Evolutionary conservation across 352 stramenopile genomes (phyloP).

Genomic region (Aphanomyces cochlioides): DNA sequence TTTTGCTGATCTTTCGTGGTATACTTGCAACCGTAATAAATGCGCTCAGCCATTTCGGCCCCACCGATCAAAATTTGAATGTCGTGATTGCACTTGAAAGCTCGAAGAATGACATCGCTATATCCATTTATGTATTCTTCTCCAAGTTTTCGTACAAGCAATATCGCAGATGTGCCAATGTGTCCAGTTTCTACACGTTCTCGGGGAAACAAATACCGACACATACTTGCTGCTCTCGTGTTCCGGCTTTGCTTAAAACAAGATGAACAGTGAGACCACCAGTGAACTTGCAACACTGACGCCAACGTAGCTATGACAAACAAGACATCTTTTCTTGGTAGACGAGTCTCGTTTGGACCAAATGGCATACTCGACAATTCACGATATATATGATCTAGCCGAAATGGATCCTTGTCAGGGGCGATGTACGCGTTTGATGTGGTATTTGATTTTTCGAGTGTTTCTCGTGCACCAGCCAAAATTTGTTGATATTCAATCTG

Average conservation of each 20-base stretch:
- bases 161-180: conserved; percentile 3
- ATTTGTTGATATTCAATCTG: neutral
- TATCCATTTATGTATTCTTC: conserved; percentile 29
- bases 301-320: conserved; percentile 8
- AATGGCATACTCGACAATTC: conserved; percentile 1
- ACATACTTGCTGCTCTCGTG: neutral
- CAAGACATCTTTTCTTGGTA: neutral
- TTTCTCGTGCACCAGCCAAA: neutral
- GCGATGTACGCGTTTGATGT: neutral
- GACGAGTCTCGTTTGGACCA: neutral
- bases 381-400: neutral
- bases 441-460: too few relatives aligned
- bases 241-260: neutral
- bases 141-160: neutral
- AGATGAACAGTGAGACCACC: conserved; percentile 1
- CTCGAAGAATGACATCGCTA: conserved; percentile 20
- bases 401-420: neutral
- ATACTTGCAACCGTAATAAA: too few relatives aligned
- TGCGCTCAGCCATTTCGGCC: neutral
- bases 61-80: conserved; percentile 27
- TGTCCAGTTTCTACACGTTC: neutral
- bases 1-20: too few relatives aligned
- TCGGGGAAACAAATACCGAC: conserved; percentile 2
- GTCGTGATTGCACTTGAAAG: conserved; percentile 33
- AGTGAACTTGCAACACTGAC: neutral